Evolutionary conservation across 768 basidiomycete species (phyloP).

Genomic region (Boletus subcaerulescens): DNA sequence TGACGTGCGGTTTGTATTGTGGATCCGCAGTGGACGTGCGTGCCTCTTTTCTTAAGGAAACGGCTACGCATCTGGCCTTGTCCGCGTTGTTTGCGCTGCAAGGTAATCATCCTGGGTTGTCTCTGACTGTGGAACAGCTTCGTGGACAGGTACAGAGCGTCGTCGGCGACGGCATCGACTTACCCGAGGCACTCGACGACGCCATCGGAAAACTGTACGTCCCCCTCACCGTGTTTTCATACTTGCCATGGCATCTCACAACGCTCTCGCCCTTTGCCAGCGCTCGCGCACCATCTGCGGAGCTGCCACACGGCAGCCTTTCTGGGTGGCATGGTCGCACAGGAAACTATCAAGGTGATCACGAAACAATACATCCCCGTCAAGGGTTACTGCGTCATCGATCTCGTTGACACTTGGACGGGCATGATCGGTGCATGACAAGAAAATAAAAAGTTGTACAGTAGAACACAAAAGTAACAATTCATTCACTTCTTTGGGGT

Average conservation of each 20-base stretch:
- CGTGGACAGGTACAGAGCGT: conserved; percentile 48
- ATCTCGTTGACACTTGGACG: conserved; percentile 80
- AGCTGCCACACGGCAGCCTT: conserved; percentile 93
- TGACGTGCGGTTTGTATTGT: background rate
- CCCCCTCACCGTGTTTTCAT: background rate
- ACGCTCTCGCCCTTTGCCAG: conserved; percentile 34
- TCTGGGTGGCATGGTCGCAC: conserved; percentile 90
- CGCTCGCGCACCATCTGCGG: conserved; percentile 74
- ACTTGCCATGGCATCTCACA: background rate
- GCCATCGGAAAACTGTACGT: conserved; percentile 78
- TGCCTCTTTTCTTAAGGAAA: conserved; percentile 47
- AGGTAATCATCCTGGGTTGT: conserved; percentile 26
- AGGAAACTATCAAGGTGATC: conserved; percentile 96
- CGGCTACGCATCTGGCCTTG: conserved; percentile 71
- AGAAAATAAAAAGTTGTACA: background rate
- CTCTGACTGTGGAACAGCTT: conserved; percentile 50
- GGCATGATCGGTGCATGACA: conserved; percentile 41
- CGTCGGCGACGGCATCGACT: conserved; percentile 45
- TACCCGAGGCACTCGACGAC: conserved; percentile 55
- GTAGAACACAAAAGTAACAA: no score
- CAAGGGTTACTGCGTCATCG: conserved; percentile 78
- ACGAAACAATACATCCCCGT: conserved; percentile 95
- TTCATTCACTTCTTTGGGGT: background rate
- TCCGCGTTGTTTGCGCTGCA: conserved; percentile 49
- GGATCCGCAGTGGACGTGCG: conserved; percentile 39